Conservation (phyloP, 441 rosid species). For the Manihot esculenta region DNA sequence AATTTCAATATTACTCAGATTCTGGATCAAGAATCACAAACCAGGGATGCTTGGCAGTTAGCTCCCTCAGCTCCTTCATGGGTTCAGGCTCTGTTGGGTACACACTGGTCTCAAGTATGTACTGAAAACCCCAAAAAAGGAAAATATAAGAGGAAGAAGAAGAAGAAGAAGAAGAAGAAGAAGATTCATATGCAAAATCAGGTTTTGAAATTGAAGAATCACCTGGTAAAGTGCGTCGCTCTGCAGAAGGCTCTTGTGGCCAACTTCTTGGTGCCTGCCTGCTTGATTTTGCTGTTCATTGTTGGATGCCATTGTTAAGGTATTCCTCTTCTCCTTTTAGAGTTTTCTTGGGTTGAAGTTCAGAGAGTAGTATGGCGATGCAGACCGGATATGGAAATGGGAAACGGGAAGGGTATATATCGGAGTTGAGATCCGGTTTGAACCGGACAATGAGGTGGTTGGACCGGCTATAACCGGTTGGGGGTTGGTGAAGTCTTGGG, state of each 20-base stretch:
- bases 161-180: background rate
- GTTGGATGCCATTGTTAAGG: conserved; percentile 41
- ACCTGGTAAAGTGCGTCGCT: conserved; percentile 94
- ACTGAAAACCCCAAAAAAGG: conserved; percentile 39
- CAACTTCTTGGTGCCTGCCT: conserved; percentile 78
- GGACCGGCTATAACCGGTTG: conserved; percentile 35
- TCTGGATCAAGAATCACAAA: conserved; percentile 27
- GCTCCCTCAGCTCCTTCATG: conserved; percentile 90
- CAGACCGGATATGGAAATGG: conserved; percentile 17
- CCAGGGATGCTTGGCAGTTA: conserved; percentile 94
- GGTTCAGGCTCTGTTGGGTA: conserved; percentile 92
- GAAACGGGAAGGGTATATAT: conserved; percentile 24
- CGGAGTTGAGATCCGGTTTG: conserved; percentile 28
- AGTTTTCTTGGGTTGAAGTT: background rate
- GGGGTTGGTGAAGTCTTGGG: conserved; percentile 53
- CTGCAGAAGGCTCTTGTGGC: conserved; percentile 87
- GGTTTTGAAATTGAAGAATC: background rate
- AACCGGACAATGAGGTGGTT: conserved; percentile 17
- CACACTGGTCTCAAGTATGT: conserved; percentile 95
- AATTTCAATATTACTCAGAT: background rate
- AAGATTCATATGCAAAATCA: background rate
- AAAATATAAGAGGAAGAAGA: background rate
- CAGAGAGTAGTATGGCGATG: background rate
- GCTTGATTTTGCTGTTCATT: conserved; percentile 48
- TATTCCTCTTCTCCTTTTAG: too few species aligned